Conservation (phyloP, 1,139 yeast species). For the Blastobotrys raffinosifermentans region DNA sequence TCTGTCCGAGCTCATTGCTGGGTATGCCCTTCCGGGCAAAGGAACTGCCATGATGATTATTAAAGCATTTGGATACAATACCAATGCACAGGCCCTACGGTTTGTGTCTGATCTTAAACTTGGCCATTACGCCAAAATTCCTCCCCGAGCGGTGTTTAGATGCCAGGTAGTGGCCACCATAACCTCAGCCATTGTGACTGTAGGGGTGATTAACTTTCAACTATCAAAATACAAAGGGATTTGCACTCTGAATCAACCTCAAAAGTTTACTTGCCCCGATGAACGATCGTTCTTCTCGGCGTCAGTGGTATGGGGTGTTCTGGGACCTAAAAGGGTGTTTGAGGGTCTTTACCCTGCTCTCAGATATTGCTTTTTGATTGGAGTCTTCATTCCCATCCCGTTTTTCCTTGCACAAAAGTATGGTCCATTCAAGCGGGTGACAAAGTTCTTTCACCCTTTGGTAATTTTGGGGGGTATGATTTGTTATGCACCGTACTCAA, state of each 20-base stretch:
- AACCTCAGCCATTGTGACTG: constrained; percentile 37
- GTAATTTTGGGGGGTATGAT: constrained; percentile 44
- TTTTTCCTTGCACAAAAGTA: constrained; percentile 3
- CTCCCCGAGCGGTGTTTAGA: constrained; percentile 55
- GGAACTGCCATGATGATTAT: constrained; percentile 54
- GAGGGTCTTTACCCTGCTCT: constrained; percentile 42
- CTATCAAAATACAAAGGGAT: constrained; percentile 34
- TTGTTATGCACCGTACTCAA: constrained; percentile 44
- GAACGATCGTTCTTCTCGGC: constrained; percentile 45
- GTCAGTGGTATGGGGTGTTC: constrained; percentile 58
- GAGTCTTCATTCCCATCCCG: constrained; percentile 12
- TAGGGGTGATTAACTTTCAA: constrained; percentile 49
- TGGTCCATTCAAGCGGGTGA: neutral
- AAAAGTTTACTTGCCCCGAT: constrained; percentile 34
- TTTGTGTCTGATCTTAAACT: constrained; percentile 51
- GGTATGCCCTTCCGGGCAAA: constrained; percentile 60
- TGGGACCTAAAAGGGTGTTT: constrained; percentile 60
- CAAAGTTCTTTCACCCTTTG: constrained; percentile 41
- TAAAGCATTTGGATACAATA: constrained; percentile 55
- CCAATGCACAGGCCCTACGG: constrained; percentile 53
- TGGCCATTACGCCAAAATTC: constrained; percentile 53
- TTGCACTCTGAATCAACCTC: constrained; percentile 22
- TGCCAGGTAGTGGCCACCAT: constrained; percentile 45
- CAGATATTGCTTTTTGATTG: constrained; percentile 43
- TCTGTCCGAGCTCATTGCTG: constrained; percentile 54